Evolutionary conservation across 139 green algal species (phyloP), one percentile per base, ranked within the genome.

Genomic region (Diplosphaera chodatii): DNA sequence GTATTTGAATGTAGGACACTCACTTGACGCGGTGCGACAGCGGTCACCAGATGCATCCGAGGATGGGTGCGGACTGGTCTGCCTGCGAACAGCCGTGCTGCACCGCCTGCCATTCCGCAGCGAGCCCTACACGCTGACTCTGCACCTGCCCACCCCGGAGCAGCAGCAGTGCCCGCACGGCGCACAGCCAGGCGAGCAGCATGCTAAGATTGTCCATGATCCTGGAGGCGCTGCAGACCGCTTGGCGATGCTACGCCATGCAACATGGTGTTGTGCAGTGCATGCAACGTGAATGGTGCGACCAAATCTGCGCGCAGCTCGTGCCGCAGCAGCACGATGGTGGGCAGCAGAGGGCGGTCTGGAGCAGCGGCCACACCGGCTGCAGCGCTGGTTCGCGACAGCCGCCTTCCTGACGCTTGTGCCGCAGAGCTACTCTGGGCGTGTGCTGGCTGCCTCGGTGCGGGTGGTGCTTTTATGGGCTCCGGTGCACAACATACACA

Each of bases 381-480:
- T 95, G 70, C 88, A 91, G 77, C 78, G 84, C 40, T 96, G 89
- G 90, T 91, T 96, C 69, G 82, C 79, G 0, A 37, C 87, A 1
- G 78, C 79, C 20, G 28, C 77, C 8, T 91, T 88, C 74, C 59
- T 93, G 48, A 59, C 87, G 40, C 80, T 96, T 40, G 72, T 74
- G 68, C 89, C 90, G 3, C 70, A 76, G 30, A 91, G 77, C 76
- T 93, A 86, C 78, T 93, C 82, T 55, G 70, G 81, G 3, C 67
- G 88, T 0, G 62, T 95, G 25, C 74, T 94, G 65, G 80, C 91
- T 63, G 70, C 77, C 6, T 48, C 74, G 74, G 74, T 74, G 68
- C 65, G 69, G 29, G 21, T 25, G n/a, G n/a, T n/a, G n/a, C n/a
- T n/a, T n/a, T n/a, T n/a, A n/a, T n/a, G n/a, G n/a, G 3, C 27